A percentile compares a stretch with the other conserved stretches of the same genome.
Conservation (phyloP, 1,284 basidiomycete genomes). For the Waitea zeae region DNA sequence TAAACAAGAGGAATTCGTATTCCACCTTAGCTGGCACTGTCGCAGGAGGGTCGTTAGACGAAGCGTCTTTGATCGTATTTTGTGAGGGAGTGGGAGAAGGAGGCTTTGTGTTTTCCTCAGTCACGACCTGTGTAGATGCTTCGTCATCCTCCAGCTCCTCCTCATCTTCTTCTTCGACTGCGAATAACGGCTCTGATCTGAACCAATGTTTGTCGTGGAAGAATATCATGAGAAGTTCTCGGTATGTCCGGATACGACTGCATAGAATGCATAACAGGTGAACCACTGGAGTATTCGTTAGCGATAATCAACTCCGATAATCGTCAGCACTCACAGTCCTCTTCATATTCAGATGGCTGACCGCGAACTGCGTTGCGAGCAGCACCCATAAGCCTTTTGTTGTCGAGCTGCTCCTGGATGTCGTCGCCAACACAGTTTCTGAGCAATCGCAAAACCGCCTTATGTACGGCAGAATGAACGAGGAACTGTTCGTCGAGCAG, state of each 20-base stretch:
- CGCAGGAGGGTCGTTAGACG: conserved; percentile 14
- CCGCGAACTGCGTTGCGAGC: conserved; percentile 50
- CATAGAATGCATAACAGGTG: conserved; percentile 83
- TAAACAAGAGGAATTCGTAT: conserved; percentile 90
- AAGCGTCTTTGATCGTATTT: not conserved
- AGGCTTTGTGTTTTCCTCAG: no score
- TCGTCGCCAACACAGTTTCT: conserved; percentile 85
- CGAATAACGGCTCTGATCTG: conserved; percentile 46
- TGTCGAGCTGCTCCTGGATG: conserved; percentile 68
- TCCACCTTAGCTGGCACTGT: conserved; percentile 49
- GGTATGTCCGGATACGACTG: conserved; percentile 77
- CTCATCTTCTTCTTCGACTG: conserved; percentile 54
- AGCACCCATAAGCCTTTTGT: conserved; percentile 65
- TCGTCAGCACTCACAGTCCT: conserved; percentile 44
- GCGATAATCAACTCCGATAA: conserved; percentile 1
- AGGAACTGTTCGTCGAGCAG: conserved; percentile 83
- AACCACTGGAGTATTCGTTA: conserved; percentile 38
- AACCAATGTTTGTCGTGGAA: conserved; percentile 87
- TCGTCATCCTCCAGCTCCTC: conserved; percentile 21
- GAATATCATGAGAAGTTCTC: conserved; percentile 88
- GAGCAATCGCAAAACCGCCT: conserved; percentile 74
- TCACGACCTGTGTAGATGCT: no score
- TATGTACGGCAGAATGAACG: conserved; percentile 80
- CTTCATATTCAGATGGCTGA: conserved; percentile 70
- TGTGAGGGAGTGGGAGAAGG: conserved; percentile 1